Evolutionary conservation across 495 filamentous ascomycete species (phyloP).

Genomic region (Penicillium flavigenum): DNA sequence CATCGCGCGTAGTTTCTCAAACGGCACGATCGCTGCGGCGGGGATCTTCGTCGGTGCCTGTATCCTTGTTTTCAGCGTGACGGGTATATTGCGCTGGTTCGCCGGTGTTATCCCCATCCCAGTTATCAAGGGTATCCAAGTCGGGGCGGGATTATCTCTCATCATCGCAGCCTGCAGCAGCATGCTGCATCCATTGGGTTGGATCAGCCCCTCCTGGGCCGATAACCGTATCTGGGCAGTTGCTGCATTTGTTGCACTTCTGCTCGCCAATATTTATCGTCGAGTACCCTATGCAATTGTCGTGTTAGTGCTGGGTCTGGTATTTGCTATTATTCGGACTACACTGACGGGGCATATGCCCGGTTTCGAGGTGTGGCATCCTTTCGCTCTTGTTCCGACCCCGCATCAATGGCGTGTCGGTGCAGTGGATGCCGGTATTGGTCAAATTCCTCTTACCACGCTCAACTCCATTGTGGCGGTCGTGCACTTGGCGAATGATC

Average conservation of each 20-base stretch:
- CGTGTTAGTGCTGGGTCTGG: constrained; percentile 63
- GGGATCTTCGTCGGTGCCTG: constrained; percentile 72
- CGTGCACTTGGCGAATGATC: constrained; percentile 66
- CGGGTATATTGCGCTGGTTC: constrained; percentile 69
- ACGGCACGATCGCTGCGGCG: constrained; percentile 70
- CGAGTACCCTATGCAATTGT: constrained; percentile 74
- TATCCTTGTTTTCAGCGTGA: constrained; percentile 73
- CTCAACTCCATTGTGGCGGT: constrained; percentile 91
- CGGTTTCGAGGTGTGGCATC: constrained; percentile 51
- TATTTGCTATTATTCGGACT: constrained; percentile 51
- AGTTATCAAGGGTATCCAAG: constrained; percentile 90
- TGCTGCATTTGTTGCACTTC: constrained; percentile 64
- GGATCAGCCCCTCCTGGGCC: constrained; percentile 56
- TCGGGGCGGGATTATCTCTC: constrained; percentile 82
- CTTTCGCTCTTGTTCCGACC: constrained; percentile 43
- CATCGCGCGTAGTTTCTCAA: constrained; percentile 62
- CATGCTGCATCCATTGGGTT: constrained; percentile 59
- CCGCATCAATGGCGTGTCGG: constrained; percentile 48
- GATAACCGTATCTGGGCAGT: constrained; percentile 76
- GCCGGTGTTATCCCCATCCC: constrained; percentile 73
- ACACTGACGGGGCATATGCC: constrained; percentile 40
- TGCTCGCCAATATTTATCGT: constrained; percentile 58
- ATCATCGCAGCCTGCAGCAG: constrained; percentile 68
- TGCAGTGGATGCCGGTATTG: constrained; percentile 62
- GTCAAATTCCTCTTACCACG: constrained; percentile 84